Evolutionary conservation across 768 basidiomycete genomes (phyloP).

Genomic region (Pisolithus microcarpus): DNA sequence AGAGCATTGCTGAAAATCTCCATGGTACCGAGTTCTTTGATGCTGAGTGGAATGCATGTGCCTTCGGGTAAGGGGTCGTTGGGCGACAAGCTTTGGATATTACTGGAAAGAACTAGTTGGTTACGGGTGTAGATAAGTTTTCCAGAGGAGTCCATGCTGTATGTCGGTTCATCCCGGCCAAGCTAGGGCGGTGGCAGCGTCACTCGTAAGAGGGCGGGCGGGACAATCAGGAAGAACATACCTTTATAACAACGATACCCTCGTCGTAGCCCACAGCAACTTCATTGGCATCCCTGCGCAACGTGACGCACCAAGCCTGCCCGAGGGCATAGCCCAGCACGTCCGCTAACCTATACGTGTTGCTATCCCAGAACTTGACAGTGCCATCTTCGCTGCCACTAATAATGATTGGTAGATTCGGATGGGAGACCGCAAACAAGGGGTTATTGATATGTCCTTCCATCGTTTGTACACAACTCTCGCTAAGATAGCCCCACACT

Average conservation of each 20-base stretch:
- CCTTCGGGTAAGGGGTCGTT: slow-evolving; percentile 66
- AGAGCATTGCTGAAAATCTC: slow-evolving; percentile 86
- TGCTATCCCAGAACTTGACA: slow-evolving; percentile 96
- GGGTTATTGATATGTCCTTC: slow-evolving; percentile 98
- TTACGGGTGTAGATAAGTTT: slow-evolving; percentile 94
- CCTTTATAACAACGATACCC: slow-evolving; percentile 91
- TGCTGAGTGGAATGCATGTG: slow-evolving; percentile 63
- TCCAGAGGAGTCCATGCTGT: slow-evolving; percentile 90
- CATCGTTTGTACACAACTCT: slow-evolving; percentile 96
- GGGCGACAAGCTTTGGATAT: slow-evolving; percentile 48
- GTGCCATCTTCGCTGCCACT: slow-evolving; percentile 97
- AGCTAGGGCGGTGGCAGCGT: slow-evolving; percentile 41
- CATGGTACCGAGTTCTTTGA: slow-evolving; percentile 90
- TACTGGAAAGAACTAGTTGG: slow-evolving; percentile 84
- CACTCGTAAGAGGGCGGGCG: neutral
- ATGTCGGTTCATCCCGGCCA: slow-evolving; percentile 92
- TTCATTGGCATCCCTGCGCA: slow-evolving; percentile 81
- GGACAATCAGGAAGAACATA: slow-evolving; percentile 20
- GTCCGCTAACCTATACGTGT: slow-evolving; percentile 93
- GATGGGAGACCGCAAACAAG: slow-evolving; percentile 94
- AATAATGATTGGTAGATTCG: slow-evolving; percentile 85
- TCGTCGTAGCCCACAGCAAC: slow-evolving; percentile 96
- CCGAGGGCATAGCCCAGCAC: slow-evolving; percentile 93
- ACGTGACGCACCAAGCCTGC: slow-evolving; percentile 88
- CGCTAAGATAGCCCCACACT: slow-evolving; percentile 98